Evolutionary conservation across 2,329 filamentous ascomycete genomes (phyloP), one percentile per base, ranked within the genome.

Genomic region (Kalmusia sp.): DNA sequence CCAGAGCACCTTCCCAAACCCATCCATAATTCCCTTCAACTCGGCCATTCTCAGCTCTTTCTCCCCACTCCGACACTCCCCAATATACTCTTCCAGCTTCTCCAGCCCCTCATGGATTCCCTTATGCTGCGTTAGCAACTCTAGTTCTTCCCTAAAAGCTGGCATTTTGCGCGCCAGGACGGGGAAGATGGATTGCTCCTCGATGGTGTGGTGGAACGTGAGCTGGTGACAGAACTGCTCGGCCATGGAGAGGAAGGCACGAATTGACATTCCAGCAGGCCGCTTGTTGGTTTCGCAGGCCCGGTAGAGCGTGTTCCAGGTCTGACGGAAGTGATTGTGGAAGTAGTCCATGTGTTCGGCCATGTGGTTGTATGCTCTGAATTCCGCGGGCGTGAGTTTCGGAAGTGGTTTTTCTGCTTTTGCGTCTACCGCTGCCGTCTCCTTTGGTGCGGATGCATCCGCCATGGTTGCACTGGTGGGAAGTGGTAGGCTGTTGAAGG

Each of bases 171-270:
- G 79, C 11, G 89, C 91, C 2, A 96, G 82, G 0, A 87, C 68
- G 1, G 92, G 93, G 73, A 96, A 96, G 34, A 96, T 80, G 71
- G 92, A 85, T n/a, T 31, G 25, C 74, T 97, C 92, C 73, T 96
- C 93, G 66, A 96, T 93, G 52, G 77, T 79, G 77, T 96, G 93
- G 76, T 96, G 92, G 52, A 84, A 76, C 8, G 85, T 83, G n/a
- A 96, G 84, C 52, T 89, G 83, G 14, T 82, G 80, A 61, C 84
- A 82, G 71, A 96, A 92, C 43, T 86, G 78, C n/a, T 91, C 79
- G 27, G 88, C 90, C 22, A 82, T 78, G 61, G 79, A 72, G 61
- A 96, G 77, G 73, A 95, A 91, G 59, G 88, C 82, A 24, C 83
- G 82, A 12, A 91, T 82, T 0, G 87, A 86, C 78, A 92, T 84